Evolutionary conservation across 495 filamentous ascomycete species (phyloP), one percentile per base, ranked within the genome.

Genomic region (Penicillium roqueforti): DNA sequence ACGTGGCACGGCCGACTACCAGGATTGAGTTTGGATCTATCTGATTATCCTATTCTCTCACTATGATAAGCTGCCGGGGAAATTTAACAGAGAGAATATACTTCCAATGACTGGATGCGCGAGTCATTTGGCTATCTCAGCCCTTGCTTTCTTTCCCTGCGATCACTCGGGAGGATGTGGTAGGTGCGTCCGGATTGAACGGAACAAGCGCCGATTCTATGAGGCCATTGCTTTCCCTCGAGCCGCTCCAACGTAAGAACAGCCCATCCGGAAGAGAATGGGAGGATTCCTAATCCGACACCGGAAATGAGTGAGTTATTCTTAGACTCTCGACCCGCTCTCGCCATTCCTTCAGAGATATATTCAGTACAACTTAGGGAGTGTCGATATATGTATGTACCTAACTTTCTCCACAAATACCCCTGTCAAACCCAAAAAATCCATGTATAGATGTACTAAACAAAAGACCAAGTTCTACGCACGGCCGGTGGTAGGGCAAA

Each of bases 21-120:
- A 1, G 14, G 6, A 31, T n/a, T 31, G 43, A 51, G 22, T 46
- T 44, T 45, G 34, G 61, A 64, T 58, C 32, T 40, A 58, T 61
- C 61, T 54, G 40, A 54, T 60, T 58, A 1, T 25, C 20, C 22
- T 19, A 4, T 31, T 37, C 47, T 3, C 22, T 36, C 20, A 29
- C 41, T 4, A 49, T 49, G 47, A 49, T 51, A 51, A 32, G 36
- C 48, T 25, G 19, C 42, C 48, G 48, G 48, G 41, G 37, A 51
- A 41, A 51, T 45, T 29, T 16, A 42, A 41, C n/a, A 23, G 11
- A 26, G 22, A 26, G 14, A 38, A 18, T n/a, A 22, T 22, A 34
- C 18, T 34, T 23, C 14, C 16, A 5, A 18, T n/a, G n/a, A 9
- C n/a, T 29, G 25, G 14, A 18, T 0, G 13, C 20, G 7, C 16